A percentile compares a stretch with the other conserved stretches of the same genome.
phyloP scores from a whole-genome alignment of 2,329 filamentous ascomycete species.

The Eutypella sp. region DNA sequence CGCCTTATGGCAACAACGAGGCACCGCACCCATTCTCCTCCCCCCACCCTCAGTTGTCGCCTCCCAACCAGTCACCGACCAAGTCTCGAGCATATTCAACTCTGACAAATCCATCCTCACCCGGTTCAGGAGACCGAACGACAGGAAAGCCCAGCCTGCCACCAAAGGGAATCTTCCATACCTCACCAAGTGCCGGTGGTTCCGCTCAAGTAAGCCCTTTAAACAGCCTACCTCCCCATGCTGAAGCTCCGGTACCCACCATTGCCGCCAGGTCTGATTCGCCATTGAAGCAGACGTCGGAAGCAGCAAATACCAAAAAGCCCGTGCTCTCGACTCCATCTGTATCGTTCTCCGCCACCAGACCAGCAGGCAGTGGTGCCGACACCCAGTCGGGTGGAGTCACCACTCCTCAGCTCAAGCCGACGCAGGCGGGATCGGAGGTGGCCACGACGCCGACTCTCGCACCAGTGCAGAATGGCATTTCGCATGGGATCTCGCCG shows the following conservation, averaged over 20 bases:
- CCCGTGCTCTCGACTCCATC: conserved; percentile 21
- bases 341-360: conserved; percentile 16
- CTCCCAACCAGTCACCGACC: conserved; percentile 35
- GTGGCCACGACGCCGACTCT: conserved; percentile 34
- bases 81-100: conserved; percentile 35
- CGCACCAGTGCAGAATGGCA: conserved; percentile 39
- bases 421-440: conserved; percentile 17
- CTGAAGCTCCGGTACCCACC: conserved; percentile 13
- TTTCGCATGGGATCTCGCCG: conserved; percentile 49
- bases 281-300: conserved; percentile 22
- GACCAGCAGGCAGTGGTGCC: conserved; percentile 16
- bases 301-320: conserved; percentile 16
- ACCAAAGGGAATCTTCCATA: conserved; percentile 27
- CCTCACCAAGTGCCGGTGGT: conserved; percentile 21
- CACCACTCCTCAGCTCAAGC: conserved; percentile 30
- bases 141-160: conserved; percentile 18
- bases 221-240: conserved; percentile 16
- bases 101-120: conserved; percentile 29
- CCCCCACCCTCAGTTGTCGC: conserved; percentile 36
- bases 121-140: conserved; percentile 13
- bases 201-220: conserved; percentile 11
- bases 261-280: conserved; percentile 20
- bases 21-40: conserved; percentile 37
- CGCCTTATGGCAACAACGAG: conserved; percentile 25
- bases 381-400: conserved; percentile 14